Evolutionary conservation across 2,329 filamentous ascomycete species (phyloP), one percentile per base, ranked within the genome.

Genomic region (Aspergillus intermedius): DNA sequence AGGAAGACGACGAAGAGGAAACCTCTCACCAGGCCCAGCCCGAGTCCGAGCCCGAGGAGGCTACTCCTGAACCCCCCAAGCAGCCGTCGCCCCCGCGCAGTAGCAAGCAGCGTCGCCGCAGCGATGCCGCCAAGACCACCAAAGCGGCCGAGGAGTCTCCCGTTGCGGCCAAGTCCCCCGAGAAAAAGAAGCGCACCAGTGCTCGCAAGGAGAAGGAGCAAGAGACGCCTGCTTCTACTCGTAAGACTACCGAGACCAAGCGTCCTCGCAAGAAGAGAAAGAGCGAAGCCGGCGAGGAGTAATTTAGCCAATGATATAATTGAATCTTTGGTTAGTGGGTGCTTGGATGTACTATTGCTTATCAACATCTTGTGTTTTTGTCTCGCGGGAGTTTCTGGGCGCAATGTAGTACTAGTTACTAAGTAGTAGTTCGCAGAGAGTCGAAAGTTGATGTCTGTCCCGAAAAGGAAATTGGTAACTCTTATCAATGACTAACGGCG

Each of bases 201-300:
- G 54, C 56, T 13, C 58, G 58, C 21, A 69, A 66, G 54, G 68
- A 68, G 49, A 71, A 69, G 47, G 62, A 54, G 39, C 49, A 62
- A 22, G 60, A 58, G 41, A 49, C 49, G 13, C 49, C 60, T 22
- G 51, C 60, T 12, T 56, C 55, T 10, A 60, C 60, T 42, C 60
- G 63, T 42, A 67, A 68, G 45, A 50, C 62, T 12, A 55, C 58
- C 2, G 66, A 70, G 15, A 51, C 47, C 39, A 71, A 68, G 59
- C 66, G 66, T 54, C 59, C 57, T 34, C 67, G 64, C 57, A 76
- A 75, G 66, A 76, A 75, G 70, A 67, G 70, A 54, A 74, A 74
- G 70, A 74, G 71, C 55, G 70, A 73, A 52, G 65, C 54, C 32
- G 57, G 41, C 25, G 55, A 60, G 12, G 59, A 62, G 47, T 63